Conservation (phyloP, 192 early-diverging fungal species). For the Entophlyctis helioformis region DNA sequence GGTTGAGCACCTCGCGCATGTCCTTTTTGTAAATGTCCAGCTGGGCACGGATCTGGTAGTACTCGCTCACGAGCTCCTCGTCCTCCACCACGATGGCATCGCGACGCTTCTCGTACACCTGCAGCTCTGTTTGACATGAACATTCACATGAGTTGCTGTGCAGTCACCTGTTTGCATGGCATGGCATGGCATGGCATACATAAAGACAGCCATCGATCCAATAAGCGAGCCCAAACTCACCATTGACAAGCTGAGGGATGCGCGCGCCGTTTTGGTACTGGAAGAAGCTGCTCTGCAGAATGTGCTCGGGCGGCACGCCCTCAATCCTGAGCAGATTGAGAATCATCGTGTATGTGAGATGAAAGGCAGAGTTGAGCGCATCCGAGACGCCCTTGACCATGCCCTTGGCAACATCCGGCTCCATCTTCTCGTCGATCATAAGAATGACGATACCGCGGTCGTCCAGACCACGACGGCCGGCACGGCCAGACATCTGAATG, state of each 20-base stretch:
- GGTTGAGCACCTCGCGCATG: constrained; percentile 61
- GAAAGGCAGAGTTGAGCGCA: constrained; percentile 88
- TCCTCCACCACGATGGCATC: constrained; percentile 47
- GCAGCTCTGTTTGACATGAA: constrained; percentile 47
- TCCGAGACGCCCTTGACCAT: constrained; percentile 68
- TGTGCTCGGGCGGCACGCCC: constrained; percentile 82
- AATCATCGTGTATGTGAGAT: constrained; percentile 94
- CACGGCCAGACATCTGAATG: constrained; percentile 98
- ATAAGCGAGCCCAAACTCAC: constrained; percentile 13
- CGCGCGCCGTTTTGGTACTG: constrained; percentile 82
- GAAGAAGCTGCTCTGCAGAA: constrained; percentile 83
- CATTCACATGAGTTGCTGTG: no score
- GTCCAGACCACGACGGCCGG: constrained; percentile 92
- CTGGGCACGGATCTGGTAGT: constrained; percentile 67
- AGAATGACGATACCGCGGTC: constrained; percentile 94
- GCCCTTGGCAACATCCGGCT: constrained; percentile 75
- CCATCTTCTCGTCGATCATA: constrained; percentile 94
- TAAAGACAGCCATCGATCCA: neutral
- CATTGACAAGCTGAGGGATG: constrained; percentile 62
- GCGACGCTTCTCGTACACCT: constrained; percentile 36
- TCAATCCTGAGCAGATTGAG: constrained; percentile 91
- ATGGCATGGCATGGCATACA: no score
- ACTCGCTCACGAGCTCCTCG: constrained; percentile 57
- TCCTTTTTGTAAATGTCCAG: constrained; percentile 52
- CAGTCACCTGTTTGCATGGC: no score